A percentile compares a stretch with the other conserved stretches of the same genome.
Evolutionary conservation across 73 alveolate genomes (phyloP).

Genomic region (Tetrahymena thermophila): DNA sequence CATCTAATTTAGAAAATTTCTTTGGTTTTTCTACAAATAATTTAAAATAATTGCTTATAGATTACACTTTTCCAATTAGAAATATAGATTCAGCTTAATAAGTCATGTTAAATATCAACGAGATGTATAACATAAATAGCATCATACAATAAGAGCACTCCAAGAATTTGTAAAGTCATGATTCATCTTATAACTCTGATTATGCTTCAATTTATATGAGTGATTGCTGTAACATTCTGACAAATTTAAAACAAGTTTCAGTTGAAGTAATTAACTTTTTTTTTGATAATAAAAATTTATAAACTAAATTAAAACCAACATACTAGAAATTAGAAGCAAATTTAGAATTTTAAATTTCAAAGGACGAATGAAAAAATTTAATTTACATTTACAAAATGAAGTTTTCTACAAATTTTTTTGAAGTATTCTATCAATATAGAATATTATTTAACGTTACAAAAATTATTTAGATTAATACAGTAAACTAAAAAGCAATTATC

Average conservation of each 20-base stretch:
- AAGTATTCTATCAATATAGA: background rate
- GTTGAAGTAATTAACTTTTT: background rate
- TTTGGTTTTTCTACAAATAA: background rate
- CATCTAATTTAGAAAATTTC: background rate
- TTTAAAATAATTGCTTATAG: background rate
- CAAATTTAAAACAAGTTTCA: background rate
- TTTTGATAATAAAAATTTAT: no score
- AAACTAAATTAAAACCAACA: background rate
- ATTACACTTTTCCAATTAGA: background rate
- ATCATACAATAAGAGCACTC: background rate
- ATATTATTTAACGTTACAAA: no score
- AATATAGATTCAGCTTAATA: background rate
- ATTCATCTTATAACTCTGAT: background rate
- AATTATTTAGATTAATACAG: no score
- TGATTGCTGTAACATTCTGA: background rate
- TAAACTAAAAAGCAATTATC: background rate
- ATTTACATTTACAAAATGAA: background rate
- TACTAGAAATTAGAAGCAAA: background rate
- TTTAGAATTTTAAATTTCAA: no score
- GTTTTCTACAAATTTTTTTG: background rate
- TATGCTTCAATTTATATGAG: background rate
- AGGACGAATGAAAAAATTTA: background rate
- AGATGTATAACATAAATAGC: background rate
- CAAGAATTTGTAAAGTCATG: background rate
- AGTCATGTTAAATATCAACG: background rate